Conservation (phyloP, 345 rosid species). For the Trapa bicornis region DNA sequence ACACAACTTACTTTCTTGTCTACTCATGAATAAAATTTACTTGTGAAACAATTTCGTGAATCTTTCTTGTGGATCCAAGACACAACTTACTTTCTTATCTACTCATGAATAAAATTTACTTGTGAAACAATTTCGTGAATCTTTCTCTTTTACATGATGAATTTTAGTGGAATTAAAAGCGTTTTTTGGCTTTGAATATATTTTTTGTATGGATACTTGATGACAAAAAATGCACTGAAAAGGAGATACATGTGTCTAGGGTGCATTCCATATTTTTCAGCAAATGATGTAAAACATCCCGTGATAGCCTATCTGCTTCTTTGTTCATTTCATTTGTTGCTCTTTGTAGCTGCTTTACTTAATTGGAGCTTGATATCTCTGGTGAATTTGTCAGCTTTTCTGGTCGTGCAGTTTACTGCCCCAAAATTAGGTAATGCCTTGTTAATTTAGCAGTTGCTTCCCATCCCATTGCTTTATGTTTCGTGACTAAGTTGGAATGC, state of each 20-base stretch:
- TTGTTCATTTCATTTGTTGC: neutral
- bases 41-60: too few species aligned
- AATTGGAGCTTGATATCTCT: slow-evolving; percentile 41
- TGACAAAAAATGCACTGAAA: neutral
- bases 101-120: too few species aligned
- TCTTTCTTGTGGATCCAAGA: too few species aligned
- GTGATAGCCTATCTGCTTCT: neutral
- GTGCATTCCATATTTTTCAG: neutral
- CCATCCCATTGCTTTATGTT: neutral
- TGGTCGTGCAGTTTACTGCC: slow-evolving; percentile 29
- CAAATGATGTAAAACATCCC: neutral
- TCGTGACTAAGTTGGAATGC: neutral
- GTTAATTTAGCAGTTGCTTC: neutral
- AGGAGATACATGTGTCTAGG: neutral
- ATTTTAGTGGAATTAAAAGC: too few species aligned
- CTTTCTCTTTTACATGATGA: too few species aligned
- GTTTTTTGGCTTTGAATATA: too few species aligned
- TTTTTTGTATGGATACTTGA: too few species aligned
- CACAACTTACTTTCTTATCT: too few species aligned
- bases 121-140: too few species aligned
- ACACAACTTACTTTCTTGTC: too few species aligned
- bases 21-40: too few species aligned
- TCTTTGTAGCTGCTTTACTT: slow-evolving; percentile 28
- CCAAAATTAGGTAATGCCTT: slow-evolving; percentile 22
- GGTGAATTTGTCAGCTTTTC: slow-evolving; percentile 33